Evolutionary conservation across 2,329 filamentous ascomycete genomes (phyloP).

Genomic region (Aspergillus neoniger): DNA sequence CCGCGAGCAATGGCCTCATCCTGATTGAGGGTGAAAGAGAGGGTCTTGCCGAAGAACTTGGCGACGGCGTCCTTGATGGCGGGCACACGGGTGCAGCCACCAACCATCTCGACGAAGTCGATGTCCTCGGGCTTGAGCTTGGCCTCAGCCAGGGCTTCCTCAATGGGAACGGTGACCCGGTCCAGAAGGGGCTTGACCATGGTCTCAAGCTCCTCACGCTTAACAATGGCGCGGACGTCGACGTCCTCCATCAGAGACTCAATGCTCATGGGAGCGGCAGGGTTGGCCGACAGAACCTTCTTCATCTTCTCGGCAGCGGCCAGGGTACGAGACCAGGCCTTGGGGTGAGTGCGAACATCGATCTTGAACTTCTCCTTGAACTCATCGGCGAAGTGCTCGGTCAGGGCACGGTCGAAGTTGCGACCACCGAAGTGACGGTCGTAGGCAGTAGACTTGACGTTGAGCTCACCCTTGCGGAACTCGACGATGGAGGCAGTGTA

Average conservation of each 20-base stretch:
- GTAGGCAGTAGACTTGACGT: conserved; percentile 87
- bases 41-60: conserved; percentile 85
- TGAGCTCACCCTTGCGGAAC: conserved; percentile 94
- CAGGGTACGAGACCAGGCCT: conserved; percentile 83
- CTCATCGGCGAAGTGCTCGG: conserved; percentile 92
- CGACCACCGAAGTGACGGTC: conserved; percentile 97
- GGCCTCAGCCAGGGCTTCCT: conserved; percentile 91
- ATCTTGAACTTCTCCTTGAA: conserved; percentile 99
- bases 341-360: conserved; percentile 86
- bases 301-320: conserved; percentile 95
- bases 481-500: conserved; percentile 94
- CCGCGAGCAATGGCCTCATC: conserved; percentile 96
- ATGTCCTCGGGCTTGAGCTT: conserved; percentile 91
- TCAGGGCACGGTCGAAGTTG: conserved; percentile 92
- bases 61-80: conserved; percentile 87
- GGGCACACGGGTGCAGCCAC: conserved; percentile 91
- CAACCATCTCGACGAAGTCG: conserved; percentile 88
- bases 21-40: conserved; percentile 97
- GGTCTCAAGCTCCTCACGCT: conserved; percentile 89
- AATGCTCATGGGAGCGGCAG: conserved; percentile 88
- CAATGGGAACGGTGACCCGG: conserved; percentile 71
- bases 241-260: conserved; percentile 98
- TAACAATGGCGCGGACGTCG: conserved; percentile 85
- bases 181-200: conserved; percentile 82
- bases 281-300: conserved; percentile 96